Conservation (phyloP, 441 rosid species). For the Populus hybrid region DNA sequence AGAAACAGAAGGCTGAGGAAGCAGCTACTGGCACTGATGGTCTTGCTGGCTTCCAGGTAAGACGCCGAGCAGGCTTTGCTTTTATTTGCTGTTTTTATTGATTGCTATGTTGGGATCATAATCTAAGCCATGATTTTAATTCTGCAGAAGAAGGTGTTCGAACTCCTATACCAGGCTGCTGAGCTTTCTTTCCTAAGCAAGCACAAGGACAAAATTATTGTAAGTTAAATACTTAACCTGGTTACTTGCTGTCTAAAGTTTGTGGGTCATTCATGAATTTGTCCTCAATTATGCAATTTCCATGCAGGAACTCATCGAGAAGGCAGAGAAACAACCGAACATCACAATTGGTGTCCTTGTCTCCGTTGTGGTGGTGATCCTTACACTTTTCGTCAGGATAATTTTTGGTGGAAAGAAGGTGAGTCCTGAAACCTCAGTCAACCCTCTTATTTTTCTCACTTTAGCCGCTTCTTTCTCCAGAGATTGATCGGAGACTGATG, state of each 20-base stretch:
- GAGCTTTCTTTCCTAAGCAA: conserved; percentile 73
- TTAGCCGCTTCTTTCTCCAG: not conserved
- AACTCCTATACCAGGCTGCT: conserved; percentile 72
- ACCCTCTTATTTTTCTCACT: not conserved
- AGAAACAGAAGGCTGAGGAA: conserved; percentile 73
- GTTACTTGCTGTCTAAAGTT: not conserved
- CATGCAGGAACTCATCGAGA: conserved; percentile 67
- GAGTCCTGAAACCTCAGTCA: conserved; percentile 3
- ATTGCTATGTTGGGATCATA: not conserved
- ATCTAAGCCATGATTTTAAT: conserved; percentile 10
- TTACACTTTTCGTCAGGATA: conserved; percentile 48
- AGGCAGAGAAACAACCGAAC: conserved; percentile 91
- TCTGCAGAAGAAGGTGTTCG: conserved; percentile 81
- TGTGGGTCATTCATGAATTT: not conserved
- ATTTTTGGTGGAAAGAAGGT: conserved; percentile 82
- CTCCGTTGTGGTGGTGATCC: conserved; percentile 49
- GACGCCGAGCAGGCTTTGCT: not conserved
- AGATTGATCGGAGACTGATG: not conserved
- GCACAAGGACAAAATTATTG: conserved; percentile 62
- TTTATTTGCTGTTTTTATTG: not conserved
- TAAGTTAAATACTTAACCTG: conserved; percentile 26
- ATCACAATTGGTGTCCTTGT: conserved; percentile 66
- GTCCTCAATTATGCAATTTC: not conserved
- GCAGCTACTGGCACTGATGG: conserved; percentile 48
- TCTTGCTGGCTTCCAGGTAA: conserved; percentile 71